A percentile compares a stretch with the other conserved stretches of the same genome.
phyloP scores from a whole-genome alignment of 345 rosid genomes.

The Moringa oleifera region DNA sequence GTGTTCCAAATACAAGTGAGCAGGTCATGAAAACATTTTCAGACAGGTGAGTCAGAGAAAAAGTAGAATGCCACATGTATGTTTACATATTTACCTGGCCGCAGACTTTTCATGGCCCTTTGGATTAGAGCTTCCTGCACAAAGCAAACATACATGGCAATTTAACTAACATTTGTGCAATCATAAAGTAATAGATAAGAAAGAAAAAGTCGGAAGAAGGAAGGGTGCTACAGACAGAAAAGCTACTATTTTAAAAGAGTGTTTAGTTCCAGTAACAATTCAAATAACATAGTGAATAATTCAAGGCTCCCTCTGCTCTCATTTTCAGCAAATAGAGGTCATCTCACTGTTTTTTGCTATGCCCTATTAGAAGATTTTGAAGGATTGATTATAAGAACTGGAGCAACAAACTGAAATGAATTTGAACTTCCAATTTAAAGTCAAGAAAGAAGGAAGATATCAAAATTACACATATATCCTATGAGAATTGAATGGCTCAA shows the following conservation, averaged over 20 bases:
- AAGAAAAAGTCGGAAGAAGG: conserved; percentile 9
- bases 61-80: conserved; percentile 1
- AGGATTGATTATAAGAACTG: too few relatives aligned
- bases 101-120: conserved; percentile 32
- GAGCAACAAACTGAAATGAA: too few relatives aligned
- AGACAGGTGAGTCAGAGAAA: conserved; percentile 4
- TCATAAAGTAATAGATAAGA: conserved; percentile 6
- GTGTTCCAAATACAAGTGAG: neutral
- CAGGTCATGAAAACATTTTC: conserved; percentile 6
- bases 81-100: conserved; percentile 42
- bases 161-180: conserved; percentile 15
- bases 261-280: too few relatives aligned
- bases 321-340: too few relatives aligned
- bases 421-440: too few relatives aligned
- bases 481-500: neutral
- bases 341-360: too few relatives aligned
- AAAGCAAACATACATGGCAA: neutral
- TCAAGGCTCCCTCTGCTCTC: too few relatives aligned
- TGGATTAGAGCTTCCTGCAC: conserved; percentile 50
- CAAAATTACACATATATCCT: too few relatives aligned
- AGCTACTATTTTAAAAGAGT: too few relatives aligned
- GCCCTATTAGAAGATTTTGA: too few relatives aligned
- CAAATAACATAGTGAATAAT: too few relatives aligned
- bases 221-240: neutral
- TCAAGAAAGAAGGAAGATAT: too few relatives aligned